A percentile compares a stretch with the other conserved stretches of the same genome.
Evolutionary conservation across 805 yeast species (phyloP).

Genomic region (Scheffersomyces coipomensis): DNA sequence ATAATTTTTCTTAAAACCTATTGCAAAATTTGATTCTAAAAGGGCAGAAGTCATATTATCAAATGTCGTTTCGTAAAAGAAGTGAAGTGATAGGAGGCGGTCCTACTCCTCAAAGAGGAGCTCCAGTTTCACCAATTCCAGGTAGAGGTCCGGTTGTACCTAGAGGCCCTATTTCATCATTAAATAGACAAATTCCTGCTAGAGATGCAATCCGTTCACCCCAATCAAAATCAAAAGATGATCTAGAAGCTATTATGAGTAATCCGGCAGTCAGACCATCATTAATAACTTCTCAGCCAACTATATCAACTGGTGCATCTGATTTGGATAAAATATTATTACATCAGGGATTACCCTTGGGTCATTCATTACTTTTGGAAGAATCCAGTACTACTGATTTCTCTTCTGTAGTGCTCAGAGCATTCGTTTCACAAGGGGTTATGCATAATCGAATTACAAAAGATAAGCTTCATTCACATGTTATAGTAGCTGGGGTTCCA

Average conservation of each 20-base stretch:
- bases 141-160: conserved; percentile 5
- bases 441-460: conserved; percentile 55
- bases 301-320: conserved; percentile 75
- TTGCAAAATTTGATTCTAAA: no score
- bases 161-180: conserved; percentile 1
- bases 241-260: conserved; percentile 6
- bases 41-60: no score
- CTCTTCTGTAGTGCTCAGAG: conserved; percentile 63
- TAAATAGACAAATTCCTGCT: background rate
- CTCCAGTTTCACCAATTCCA: conserved; percentile 2
- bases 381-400: conserved; percentile 91
- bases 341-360: conserved; percentile 86
- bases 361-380: conserved; percentile 66
- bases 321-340: conserved; percentile 73
- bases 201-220: background rate
- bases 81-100: conserved; percentile 31
- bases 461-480: conserved; percentile 48
- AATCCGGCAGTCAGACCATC: conserved; percentile 77
- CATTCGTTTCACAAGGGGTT: conserved; percentile 76
- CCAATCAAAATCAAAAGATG: background rate
- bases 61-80: conserved; percentile 45
- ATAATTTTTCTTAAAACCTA: no score
- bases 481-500: conserved; percentile 61
- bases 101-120: conserved; percentile 6
- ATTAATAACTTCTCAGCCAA: conserved; percentile 65